A percentile compares a stretch with the other conserved stretches of the same genome.
phyloP scores from a whole-genome alignment of 352 stramenopile species.

The Phytophthora parvispora region DNA sequence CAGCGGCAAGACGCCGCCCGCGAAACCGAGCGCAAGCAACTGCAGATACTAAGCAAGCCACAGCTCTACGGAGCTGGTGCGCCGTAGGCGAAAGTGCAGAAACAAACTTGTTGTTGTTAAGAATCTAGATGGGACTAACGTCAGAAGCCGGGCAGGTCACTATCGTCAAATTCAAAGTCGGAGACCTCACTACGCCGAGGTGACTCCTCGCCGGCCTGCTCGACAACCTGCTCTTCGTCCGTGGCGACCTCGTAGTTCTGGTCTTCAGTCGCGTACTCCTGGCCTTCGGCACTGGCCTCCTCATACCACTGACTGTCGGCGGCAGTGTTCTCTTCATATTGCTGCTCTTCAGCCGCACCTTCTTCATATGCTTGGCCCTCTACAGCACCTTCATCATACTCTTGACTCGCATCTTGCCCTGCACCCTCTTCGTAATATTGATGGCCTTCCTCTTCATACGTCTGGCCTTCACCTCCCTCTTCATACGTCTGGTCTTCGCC shows the following conservation, averaged over 20 bases:
- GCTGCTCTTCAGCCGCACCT: conserved; percentile 5
- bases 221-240: conserved; percentile 9
- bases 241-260: conserved; percentile 7
- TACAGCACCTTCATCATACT: conserved; percentile 12
- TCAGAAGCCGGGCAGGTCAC: conserved; percentile 66
- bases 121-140: conserved; percentile 3
- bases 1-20: conserved; percentile 45
- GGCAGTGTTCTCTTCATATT: not conserved
- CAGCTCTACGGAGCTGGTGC: conserved; percentile 31
- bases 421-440: conserved; percentile 2
- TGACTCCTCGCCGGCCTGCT: conserved; percentile 19
- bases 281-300: not conserved
- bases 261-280: conserved; percentile 20
- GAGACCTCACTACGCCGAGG: conserved; percentile 44
- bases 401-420: conserved; percentile 5
- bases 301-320: conserved; percentile 2
- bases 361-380: conserved; percentile 24
- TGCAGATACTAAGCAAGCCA: conserved; percentile 44
- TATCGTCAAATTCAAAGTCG: conserved; percentile 71
- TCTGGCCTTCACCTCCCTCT: not conserved
- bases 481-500: not conserved
- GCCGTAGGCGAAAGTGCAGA: conserved; percentile 9
- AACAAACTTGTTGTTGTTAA: conserved; percentile 24
- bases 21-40: conserved; percentile 47
- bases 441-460: not conserved